phyloP scores from a whole-genome alignment of 352 stramenopile genomes.

The Globisporangium apiculatum region DNA sequence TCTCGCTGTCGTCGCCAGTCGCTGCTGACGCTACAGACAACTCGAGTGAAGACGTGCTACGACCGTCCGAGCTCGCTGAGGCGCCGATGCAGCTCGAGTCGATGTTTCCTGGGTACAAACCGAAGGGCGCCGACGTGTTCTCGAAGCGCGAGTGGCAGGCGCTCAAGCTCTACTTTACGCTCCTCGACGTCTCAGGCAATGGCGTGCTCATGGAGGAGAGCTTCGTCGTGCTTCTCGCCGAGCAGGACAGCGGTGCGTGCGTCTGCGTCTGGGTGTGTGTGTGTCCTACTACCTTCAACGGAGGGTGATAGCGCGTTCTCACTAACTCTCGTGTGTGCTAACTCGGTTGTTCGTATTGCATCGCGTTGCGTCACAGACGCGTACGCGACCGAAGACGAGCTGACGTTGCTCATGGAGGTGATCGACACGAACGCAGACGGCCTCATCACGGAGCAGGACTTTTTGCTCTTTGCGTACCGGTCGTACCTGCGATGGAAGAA shows the following conservation, averaged over 20 bases:
- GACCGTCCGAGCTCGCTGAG: not conserved
- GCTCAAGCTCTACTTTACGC: constrained; percentile 64
- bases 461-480: constrained; percentile 75
- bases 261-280: constrained; percentile 3
- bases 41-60: too few species aligned
- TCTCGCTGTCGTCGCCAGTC: not conserved
- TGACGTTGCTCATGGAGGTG: constrained; percentile 68
- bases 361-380: constrained; percentile 34
- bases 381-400: constrained; percentile 77
- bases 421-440: constrained; percentile 76
- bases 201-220: constrained; percentile 74
- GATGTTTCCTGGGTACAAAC: constrained; percentile 1
- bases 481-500: constrained; percentile 65
- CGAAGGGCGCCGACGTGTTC: constrained; percentile 43
- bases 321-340: constrained; percentile 1
- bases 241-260: constrained; percentile 70
- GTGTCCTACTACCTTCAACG: not conserved
- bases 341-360: constrained; percentile 2
- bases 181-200: constrained; percentile 61
- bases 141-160: constrained; percentile 68
- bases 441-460: constrained; percentile 74
- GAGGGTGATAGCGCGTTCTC: not conserved
- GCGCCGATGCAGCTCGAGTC: constrained; percentile 2
- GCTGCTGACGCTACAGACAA: not conserved
- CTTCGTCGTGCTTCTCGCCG: constrained; percentile 70